A percentile compares a stretch with the other conserved stretches of the same genome.
phyloP scores from a whole-genome alignment of 352 stramenopile genomes.

The Phytophthora pini region DNA sequence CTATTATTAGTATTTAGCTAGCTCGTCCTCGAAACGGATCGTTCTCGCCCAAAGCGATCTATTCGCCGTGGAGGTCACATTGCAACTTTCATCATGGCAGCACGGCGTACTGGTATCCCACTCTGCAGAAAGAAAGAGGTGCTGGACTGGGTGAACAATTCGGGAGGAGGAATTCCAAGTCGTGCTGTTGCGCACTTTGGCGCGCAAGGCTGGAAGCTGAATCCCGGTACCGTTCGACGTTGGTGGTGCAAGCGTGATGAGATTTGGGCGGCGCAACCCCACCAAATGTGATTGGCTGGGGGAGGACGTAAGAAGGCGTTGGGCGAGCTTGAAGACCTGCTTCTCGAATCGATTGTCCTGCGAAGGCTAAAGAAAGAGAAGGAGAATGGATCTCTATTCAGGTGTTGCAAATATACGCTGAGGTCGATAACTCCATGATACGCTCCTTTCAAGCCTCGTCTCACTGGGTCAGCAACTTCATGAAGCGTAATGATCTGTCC shows the following conservation, averaged over 20 bases:
- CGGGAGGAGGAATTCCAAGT: slow-evolving; percentile 2
- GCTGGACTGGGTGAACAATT: not conserved
- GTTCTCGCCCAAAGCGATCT: not conserved
- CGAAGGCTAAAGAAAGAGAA: no score
- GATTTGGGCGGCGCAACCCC: not conserved
- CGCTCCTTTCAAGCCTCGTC: no score
- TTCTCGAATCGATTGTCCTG: no score
- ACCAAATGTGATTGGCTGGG: not conserved
- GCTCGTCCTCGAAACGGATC: not conserved
- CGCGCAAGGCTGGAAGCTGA: not conserved
- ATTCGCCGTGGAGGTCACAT: not conserved
- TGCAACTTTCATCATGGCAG: not conserved
- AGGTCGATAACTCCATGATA: no score
- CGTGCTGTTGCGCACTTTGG: not conserved
- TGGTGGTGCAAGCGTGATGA: slow-evolving; percentile 4
- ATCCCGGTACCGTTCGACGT: not conserved
- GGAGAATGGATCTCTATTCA: no score
- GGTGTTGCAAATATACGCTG: no score
- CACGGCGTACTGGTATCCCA: not conserved
- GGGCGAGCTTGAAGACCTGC: no score
- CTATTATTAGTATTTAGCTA: not conserved
- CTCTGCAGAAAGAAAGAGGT: slow-evolving; percentile 2
- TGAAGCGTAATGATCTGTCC: no score
- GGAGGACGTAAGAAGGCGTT: no score
- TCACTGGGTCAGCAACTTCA: no score